phyloP scores from a whole-genome alignment of 2,329 filamentous ascomycete species.

The Aureobasidium namibiae region DNA sequence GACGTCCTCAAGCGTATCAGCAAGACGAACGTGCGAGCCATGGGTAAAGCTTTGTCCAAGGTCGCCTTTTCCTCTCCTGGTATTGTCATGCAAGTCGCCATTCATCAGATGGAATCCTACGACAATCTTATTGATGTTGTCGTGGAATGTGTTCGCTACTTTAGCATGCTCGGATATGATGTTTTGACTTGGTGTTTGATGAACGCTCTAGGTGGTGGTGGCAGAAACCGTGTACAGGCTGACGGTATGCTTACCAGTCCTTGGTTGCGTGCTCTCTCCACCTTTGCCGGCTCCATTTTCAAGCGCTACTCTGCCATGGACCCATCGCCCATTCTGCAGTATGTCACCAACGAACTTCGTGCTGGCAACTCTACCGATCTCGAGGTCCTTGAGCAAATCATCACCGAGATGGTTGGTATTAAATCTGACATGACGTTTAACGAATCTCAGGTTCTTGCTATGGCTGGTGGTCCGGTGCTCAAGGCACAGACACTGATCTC shows the following conservation, averaged over 20 bases:
- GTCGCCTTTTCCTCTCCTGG: slow-evolving; percentile 87
- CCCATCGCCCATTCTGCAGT: slow-evolving; percentile 76
- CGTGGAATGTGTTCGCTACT: slow-evolving; percentile 89
- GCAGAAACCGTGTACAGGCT: slow-evolving; percentile 51
- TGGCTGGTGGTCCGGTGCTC: slow-evolving; percentile 76
- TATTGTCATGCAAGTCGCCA: slow-evolving; percentile 79
- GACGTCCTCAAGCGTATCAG: slow-evolving; percentile 84
- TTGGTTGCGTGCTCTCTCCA: slow-evolving; percentile 83
- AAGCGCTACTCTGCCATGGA: slow-evolving; percentile 78
- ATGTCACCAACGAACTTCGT: slow-evolving; percentile 76
- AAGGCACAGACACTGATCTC: slow-evolving; percentile 73
- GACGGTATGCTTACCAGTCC: slow-evolving; percentile 72
- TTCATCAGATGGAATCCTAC: slow-evolving; percentile 88
- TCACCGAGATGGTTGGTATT: slow-evolving; percentile 89
- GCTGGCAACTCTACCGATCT: slow-evolving; percentile 81
- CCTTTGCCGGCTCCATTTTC: slow-evolving; percentile 87
- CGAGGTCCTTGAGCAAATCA: slow-evolving; percentile 82
- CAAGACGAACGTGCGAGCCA: slow-evolving; percentile 74
- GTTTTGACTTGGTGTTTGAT: slow-evolving; percentile 88
- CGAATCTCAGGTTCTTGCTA: slow-evolving; percentile 75
- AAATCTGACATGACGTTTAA: slow-evolving; percentile 80
- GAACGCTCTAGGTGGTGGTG: slow-evolving; percentile 55
- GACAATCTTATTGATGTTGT: slow-evolving; percentile 91
- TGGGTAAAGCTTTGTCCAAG: slow-evolving; percentile 84
- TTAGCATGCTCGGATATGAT: slow-evolving; percentile 86